phyloP scores from a whole-genome alignment of 331 rosid genomes.

The Quercus lobata region DNA sequence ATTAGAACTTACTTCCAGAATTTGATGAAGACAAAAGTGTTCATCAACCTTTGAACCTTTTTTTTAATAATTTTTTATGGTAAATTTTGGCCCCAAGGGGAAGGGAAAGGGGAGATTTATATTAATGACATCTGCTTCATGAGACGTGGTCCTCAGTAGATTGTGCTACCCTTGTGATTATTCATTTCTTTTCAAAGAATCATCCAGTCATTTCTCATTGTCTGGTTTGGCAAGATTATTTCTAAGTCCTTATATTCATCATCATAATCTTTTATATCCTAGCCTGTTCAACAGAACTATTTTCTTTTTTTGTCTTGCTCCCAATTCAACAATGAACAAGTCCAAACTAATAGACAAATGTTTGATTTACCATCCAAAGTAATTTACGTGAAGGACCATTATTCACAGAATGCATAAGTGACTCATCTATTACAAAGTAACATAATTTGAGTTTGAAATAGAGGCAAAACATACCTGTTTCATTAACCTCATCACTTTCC shows the following conservation, averaged over 20 bases:
- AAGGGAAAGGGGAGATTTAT: no score
- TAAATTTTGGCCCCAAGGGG: no score
- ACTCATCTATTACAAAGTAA: neutral
- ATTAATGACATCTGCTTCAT: no score
- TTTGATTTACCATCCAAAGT: neutral
- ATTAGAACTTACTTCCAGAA: neutral
- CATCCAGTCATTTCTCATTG: neutral
- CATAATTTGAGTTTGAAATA: neutral
- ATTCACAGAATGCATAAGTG: neutral
- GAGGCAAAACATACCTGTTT: constrained; percentile 39
- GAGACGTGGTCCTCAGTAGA: no score
- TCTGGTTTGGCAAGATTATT: neutral
- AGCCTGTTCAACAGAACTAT: neutral
- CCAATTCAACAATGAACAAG: neutral
- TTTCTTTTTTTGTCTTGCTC: neutral
- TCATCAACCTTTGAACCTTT: neutral
- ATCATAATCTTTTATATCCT: neutral
- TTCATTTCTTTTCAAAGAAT: neutral
- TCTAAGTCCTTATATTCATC: neutral
- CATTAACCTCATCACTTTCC: constrained; percentile 45
- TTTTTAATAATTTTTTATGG: no score
- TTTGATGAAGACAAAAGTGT: neutral
- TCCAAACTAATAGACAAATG: neutral
- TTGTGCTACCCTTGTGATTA: no score
- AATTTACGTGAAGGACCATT: neutral